Percentiles rank a stretch among this genome's conserved stretches.
Evolutionary conservation across 2,329 filamentous ascomycete genomes (phyloP).

Genomic region (Calonectria leucothoes): DNA sequence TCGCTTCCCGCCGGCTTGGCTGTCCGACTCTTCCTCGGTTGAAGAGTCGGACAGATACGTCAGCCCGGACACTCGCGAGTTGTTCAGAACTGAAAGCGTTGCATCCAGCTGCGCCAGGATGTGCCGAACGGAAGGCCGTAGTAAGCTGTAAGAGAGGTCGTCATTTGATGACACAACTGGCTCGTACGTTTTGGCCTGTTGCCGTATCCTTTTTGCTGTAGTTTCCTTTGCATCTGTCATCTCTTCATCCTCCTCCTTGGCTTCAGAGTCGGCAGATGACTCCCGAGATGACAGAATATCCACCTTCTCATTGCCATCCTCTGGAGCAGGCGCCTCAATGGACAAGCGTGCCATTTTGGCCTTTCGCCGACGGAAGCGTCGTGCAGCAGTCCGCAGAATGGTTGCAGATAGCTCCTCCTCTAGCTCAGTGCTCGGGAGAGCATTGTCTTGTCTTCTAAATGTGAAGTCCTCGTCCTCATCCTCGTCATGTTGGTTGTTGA

Average conservation of each 20-base stretch:
- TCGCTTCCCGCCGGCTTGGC: slow-evolving; percentile 38
- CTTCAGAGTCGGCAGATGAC: slow-evolving; percentile 29
- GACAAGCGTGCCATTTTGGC: slow-evolving; percentile 31
- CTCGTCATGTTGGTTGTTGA: slow-evolving; percentile 57
- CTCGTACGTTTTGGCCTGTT: slow-evolving; percentile 45
- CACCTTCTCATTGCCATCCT: slow-evolving; percentile 19
- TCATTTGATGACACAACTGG: slow-evolving; percentile 78
- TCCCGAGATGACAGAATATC: slow-evolving; percentile 24
- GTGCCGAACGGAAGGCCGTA: slow-evolving; percentile 77
- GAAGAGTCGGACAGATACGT: slow-evolving; percentile 53
- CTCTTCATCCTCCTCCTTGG: slow-evolving; percentile 32
- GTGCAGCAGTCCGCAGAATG: slow-evolving; percentile 75
- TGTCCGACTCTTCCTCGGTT: slow-evolving; percentile 51
- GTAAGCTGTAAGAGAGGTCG: slow-evolving; percentile 70
- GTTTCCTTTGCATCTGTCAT: slow-evolving; percentile 16
- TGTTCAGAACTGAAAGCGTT: slow-evolving; percentile 77
- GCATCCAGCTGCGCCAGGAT: slow-evolving; percentile 77
- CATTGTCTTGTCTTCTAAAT: slow-evolving; percentile 55
- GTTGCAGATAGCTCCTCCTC: slow-evolving; percentile 77
- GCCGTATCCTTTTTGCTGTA: background rate
- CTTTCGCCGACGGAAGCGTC: slow-evolving; percentile 61
- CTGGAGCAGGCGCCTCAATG: slow-evolving; percentile 27
- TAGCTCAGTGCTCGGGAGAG: slow-evolving; percentile 69
- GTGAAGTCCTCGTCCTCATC: slow-evolving; percentile 64
- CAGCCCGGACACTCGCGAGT: slow-evolving; percentile 65